Percentiles rank a stretch among this genome's conserved stretches.
These are phyloP conservation scores for Pleurotus djamor DNA, from an alignment of 768 basidiomycete genomes.

Conservation along the genomic window DNA sequence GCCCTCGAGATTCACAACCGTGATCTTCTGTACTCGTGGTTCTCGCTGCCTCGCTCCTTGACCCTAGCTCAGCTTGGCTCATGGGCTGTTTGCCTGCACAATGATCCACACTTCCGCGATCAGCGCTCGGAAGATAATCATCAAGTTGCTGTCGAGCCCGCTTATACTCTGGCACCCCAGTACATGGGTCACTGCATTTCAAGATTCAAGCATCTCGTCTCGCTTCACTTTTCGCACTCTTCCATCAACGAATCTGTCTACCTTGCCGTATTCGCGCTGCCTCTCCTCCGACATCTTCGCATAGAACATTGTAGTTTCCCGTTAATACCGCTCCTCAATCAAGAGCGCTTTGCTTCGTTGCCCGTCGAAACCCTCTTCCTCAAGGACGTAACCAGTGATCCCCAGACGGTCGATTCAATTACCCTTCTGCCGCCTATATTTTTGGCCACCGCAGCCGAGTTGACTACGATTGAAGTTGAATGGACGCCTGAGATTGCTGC, in stretches of 20 bases:
- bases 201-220: background rate
- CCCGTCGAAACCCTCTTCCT: background rate
- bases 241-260: conserved; percentile 1
- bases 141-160: background rate
- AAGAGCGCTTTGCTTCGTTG: background rate
- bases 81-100: background rate
- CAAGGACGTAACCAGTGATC: background rate
- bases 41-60: background rate
- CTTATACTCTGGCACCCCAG: background rate
- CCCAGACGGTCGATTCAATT: background rate
- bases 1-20: background rate
- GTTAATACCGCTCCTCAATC: background rate
- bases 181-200: background rate
- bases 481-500: background rate
- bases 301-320: conserved; percentile 1
- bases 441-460: background rate
- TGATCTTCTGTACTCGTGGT: background rate
- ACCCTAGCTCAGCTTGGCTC: conserved; percentile 1
- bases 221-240: background rate
- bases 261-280: background rate
- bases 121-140: background rate
- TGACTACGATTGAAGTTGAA: background rate
- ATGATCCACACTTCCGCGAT: background rate
- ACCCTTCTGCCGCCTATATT: background rate
- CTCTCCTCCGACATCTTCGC: background rate